Conservation (phyloP, 331 rosid species). For the Pyrus hybrid region DNA sequence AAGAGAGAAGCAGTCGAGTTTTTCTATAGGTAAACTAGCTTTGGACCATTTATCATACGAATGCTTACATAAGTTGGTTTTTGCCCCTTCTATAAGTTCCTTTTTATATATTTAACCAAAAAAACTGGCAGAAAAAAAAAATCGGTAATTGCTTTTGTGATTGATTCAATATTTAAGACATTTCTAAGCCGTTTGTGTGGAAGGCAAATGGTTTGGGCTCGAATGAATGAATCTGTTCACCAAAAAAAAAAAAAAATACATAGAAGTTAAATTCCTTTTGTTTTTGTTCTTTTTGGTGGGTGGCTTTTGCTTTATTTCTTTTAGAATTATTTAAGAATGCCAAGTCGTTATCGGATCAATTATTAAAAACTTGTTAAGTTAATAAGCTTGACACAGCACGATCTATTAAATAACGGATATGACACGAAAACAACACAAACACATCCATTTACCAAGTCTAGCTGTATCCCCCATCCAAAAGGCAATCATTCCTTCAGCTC, state of each 20-base stretch:
- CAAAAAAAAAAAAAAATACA: neutral
- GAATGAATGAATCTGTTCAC: no score
- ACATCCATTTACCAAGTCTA: no score
- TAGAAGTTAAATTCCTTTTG: neutral
- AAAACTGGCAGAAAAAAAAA: neutral
- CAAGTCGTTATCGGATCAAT: no score
- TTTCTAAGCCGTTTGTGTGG: neutral
- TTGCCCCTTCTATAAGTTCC: neutral
- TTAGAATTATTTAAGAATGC: neutral
- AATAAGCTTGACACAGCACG: fast-evolving
- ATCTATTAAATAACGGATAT: no score
- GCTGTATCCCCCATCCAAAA: neutral
- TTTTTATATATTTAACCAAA: neutral
- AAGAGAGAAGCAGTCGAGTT: neutral
- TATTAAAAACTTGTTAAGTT: no score
- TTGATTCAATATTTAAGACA: neutral
- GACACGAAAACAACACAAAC: no score
- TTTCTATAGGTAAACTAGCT: neutral
- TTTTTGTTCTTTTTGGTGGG: neutral
- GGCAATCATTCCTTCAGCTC: neutral
- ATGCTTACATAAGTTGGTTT: neutral
- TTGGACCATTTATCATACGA: neutral
- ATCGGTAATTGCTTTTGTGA: neutral
- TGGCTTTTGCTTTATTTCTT: neutral
- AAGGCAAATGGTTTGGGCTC: no score